Evolutionary conservation across 176 grass and related monocot species (phyloP).

Genomic region (Carex parvula): DNA sequence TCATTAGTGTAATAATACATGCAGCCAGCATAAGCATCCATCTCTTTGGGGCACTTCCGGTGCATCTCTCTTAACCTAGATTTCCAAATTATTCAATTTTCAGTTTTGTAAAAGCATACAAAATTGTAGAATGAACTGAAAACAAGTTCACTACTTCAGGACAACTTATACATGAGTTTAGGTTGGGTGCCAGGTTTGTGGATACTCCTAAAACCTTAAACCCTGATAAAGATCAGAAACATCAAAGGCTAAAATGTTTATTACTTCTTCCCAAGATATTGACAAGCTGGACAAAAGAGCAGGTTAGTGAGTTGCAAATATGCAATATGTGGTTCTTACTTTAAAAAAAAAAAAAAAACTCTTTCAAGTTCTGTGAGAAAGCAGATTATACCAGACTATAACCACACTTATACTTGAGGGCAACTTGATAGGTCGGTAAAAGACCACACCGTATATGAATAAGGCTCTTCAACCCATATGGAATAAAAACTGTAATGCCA

Average conservation of each 20-base stretch:
- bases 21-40: slow-evolving; percentile 81
- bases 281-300: not conserved
- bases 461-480: not conserved
- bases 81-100: not conserved
- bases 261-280: slow-evolving; percentile 11
- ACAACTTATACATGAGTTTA: not conserved
- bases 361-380: not conserved
- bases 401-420: not conserved
- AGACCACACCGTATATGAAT: not conserved
- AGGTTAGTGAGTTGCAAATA: not conserved
- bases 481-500: not conserved
- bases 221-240: not conserved
- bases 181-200: not conserved
- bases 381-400: not conserved
- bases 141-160: not conserved
- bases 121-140: not conserved
- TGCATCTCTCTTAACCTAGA: slow-evolving; percentile 82
- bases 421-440: not conserved
- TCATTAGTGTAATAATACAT: slow-evolving; percentile 97
- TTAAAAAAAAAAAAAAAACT: not conserved
- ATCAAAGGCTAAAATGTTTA: not conserved
- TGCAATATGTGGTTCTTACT: not conserved
- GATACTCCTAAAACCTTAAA: not conserved
- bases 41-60: slow-evolving; percentile 67
- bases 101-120: slow-evolving; percentile 15